These are phyloP conservation scores for Diaporthe citrichinensis DNA, from an alignment of 2,329 filamentous ascomycete species.

Conservation along the genomic window DNA sequence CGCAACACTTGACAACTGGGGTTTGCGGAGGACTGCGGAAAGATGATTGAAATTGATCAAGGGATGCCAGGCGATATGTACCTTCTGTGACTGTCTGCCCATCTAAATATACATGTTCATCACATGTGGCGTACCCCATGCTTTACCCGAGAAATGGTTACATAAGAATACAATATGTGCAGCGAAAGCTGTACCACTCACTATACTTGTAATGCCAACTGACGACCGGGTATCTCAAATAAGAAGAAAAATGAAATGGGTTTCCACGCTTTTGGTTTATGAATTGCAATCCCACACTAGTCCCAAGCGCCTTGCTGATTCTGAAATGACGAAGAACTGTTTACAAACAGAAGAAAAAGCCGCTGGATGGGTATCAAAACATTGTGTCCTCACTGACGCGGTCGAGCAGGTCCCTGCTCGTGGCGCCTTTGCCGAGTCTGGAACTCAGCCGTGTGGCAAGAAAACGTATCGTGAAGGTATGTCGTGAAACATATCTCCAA, in stretches of 20 bases:
- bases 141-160: not conserved
- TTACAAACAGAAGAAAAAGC: not conserved
- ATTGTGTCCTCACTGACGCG: not conserved
- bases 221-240: constrained; percentile 10
- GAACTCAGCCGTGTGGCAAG: not conserved
- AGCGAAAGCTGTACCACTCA: not conserved
- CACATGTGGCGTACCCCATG: not conserved
- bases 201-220: not conserved
- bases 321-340: not conserved
- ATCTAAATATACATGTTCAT: not conserved
- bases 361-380: constrained; percentile 10
- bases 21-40: not conserved
- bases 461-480: constrained; percentile 30
- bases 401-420: not conserved
- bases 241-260: not conserved
- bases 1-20: not conserved
- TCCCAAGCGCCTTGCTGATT: constrained; percentile 1
- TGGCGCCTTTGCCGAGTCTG: not conserved
- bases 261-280: not conserved
- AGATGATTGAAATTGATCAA: not conserved
- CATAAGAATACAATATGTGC: not conserved
- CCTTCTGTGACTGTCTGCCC: not conserved
- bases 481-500: constrained; percentile 4
- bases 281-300: not conserved
- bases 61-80: too few species aligned